Percentiles rank a stretch among this genome's conserved stretches.
Conservation (phyloP, 331 rosid species). For the Stylosanthes scabra region DNA sequence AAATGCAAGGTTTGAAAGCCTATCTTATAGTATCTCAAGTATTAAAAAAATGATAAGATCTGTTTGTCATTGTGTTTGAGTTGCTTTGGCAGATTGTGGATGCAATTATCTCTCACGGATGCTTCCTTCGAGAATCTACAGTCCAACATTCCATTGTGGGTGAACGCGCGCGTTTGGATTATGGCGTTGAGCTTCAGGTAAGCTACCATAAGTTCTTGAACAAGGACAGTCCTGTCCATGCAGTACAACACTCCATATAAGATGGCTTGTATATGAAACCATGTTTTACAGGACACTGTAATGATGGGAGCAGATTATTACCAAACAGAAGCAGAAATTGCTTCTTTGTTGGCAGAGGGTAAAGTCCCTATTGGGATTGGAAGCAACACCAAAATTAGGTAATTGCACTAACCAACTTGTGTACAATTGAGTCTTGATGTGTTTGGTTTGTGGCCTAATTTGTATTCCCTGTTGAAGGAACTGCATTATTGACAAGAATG, state of each 20-base stretch:
- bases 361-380: slow-evolving; percentile 97
- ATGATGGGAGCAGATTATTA: slow-evolving; percentile 99
- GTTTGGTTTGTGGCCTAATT: not conserved
- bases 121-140: slow-evolving; percentile 88
- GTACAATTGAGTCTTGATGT: slow-evolving; percentile 3
- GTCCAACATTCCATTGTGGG: slow-evolving; percentile 83
- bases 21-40: slow-evolving; percentile 32
- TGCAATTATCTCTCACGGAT: slow-evolving; percentile 94
- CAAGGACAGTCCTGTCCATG: no score
- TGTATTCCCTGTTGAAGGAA: slow-evolving; percentile 55
- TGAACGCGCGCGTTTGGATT: slow-evolving; percentile 76
- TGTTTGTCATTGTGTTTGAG: slow-evolving; percentile 43
- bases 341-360: slow-evolving; percentile 82
- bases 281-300: slow-evolving; percentile 71
- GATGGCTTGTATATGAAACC: not conserved
- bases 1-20: slow-evolving; percentile 63
- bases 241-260: slow-evolving; percentile 1
- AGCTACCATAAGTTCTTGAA: slow-evolving; percentile 25
- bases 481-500: slow-evolving; percentile 96
- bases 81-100: slow-evolving; percentile 72
- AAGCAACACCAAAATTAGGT: slow-evolving; percentile 90
- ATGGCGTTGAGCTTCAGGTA: slow-evolving; percentile 85
- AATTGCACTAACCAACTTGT: not conserved
- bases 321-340: slow-evolving; percentile 95
- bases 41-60: slow-evolving; percentile 15